Percentiles rank a stretch among this genome's conserved stretches.
Conservation (phyloP, 768 basidiomycete genomes). For the Auricularia auricula-judae region DNA sequence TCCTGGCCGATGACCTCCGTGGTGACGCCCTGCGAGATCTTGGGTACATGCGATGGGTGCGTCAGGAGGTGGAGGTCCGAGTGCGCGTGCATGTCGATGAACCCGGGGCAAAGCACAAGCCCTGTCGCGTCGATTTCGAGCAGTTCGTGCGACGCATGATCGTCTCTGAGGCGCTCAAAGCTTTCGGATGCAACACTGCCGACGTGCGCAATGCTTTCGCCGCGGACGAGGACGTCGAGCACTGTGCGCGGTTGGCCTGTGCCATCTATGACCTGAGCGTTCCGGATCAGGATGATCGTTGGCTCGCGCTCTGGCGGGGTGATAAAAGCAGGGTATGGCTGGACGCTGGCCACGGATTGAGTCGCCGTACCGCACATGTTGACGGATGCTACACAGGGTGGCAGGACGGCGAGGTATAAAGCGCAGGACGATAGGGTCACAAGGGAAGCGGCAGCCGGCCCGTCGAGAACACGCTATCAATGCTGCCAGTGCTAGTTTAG, state of each 20-base stretch:
- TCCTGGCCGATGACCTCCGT: conserved; percentile 22
- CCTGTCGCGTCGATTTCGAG: too few species aligned
- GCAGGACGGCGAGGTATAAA: too few species aligned
- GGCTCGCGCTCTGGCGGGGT: not conserved
- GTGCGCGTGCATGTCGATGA: conserved; percentile 23
- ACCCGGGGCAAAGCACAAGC: conserved; percentile 16
- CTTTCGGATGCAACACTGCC: too few species aligned
- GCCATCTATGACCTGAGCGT: not conserved
- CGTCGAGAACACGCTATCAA: too few species aligned
- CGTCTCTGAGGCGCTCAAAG: too few species aligned
- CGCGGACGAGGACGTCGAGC: not conserved
- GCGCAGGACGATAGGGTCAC: too few species aligned
- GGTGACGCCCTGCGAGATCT: conserved; percentile 20
- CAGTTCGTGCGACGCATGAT: too few species aligned
- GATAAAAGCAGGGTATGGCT: not conserved
- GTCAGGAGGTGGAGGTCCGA: conserved; percentile 19
- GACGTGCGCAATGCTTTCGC: too few species aligned
- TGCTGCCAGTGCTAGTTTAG: too few species aligned
- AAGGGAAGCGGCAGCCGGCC: too few species aligned
- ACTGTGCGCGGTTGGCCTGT: not conserved
- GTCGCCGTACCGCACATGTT: too few species aligned
- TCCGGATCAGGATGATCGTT: not conserved
- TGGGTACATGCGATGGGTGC: conserved; percentile 17
- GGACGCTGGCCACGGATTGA: not conserved
- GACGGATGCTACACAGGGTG: too few species aligned